Evolutionary conservation across 2,329 filamentous ascomycete species (phyloP).

Genomic region (Penicillium sp.): DNA sequence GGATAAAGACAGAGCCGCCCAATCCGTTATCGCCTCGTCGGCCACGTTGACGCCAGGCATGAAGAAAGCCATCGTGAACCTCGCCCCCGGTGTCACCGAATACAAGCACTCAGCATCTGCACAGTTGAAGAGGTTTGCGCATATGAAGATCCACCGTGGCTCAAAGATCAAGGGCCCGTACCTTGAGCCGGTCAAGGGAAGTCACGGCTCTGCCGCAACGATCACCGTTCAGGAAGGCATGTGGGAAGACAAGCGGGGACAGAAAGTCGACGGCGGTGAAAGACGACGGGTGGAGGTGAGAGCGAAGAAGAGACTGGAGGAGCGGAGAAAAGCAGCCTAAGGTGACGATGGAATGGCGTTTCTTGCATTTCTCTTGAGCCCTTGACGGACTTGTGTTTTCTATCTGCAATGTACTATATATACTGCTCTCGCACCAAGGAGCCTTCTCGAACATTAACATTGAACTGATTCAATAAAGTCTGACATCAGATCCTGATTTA

Average conservation of each 20-base stretch:
- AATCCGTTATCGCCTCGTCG: conserved; percentile 40
- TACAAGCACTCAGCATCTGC: conserved; percentile 49
- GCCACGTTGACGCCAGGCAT: conserved; percentile 55
- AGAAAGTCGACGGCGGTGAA: conserved; percentile 96
- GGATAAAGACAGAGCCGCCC: background rate
- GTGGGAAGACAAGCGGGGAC: conserved; percentile 84
- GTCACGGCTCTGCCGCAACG: conserved; percentile 58
- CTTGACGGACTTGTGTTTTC: conserved; percentile 12
- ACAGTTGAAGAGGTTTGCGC: conserved; percentile 55
- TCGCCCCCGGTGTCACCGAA: conserved; percentile 55
- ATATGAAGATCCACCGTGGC: conserved; percentile 67
- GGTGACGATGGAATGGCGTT: conserved; percentile 10
- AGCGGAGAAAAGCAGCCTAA: conserved; percentile 63
- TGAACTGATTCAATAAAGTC: background rate
- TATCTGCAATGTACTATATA: conserved; percentile 23
- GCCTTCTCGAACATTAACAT: background rate
- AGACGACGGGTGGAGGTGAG: conserved; percentile 80
- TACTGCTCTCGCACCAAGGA: conserved; percentile 10
- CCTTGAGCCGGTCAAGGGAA: conserved; percentile 65
- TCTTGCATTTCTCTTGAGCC: conserved; percentile 19
- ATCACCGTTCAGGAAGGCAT: conserved; percentile 78
- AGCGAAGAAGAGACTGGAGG: conserved; percentile 78
- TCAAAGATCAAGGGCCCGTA: conserved; percentile 73
- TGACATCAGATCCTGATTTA: background rate
- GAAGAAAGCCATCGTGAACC: conserved; percentile 60